Conservation (phyloP, 768 basidiomycete genomes). For the Amanita phalloides region DNA sequence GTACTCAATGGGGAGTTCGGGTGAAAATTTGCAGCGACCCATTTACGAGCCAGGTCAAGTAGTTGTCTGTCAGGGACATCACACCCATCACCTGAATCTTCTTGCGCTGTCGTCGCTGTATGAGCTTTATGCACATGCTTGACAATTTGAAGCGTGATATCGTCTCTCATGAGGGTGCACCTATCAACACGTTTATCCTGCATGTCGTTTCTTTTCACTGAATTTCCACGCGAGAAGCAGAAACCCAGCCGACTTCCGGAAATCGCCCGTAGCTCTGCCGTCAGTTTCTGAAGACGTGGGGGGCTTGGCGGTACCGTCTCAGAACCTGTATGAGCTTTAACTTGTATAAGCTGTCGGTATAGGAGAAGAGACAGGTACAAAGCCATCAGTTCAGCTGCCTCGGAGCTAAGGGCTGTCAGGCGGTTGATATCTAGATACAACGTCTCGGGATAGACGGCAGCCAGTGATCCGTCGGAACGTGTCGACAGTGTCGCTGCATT, state of each 20-base stretch:
- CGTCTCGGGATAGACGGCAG: constrained; percentile 57
- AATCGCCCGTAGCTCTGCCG: constrained; percentile 69
- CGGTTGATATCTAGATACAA: constrained; percentile 71
- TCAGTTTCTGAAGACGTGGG: constrained; percentile 44
- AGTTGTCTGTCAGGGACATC: constrained; percentile 38
- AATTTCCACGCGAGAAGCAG: constrained; percentile 32
- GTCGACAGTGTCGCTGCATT: constrained; percentile 16
- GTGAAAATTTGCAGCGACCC: constrained; percentile 62
- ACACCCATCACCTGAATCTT: neutral
- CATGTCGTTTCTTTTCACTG: constrained; percentile 14
- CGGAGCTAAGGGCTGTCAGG: constrained; percentile 51
- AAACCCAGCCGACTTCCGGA: constrained; percentile 51
- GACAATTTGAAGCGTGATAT: constrained; percentile 68
- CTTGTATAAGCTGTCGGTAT: constrained; percentile 57
- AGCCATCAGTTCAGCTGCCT: constrained; percentile 64
- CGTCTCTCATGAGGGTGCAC: constrained; percentile 47
- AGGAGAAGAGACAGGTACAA: constrained; percentile 76
- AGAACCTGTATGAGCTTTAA: constrained; percentile 25
- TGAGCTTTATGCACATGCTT: constrained; percentile 48
- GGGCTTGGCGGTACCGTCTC: constrained; percentile 4
- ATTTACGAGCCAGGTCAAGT: constrained; percentile 53
- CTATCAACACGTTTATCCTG: constrained; percentile 31
- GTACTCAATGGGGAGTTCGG: constrained; percentile 44
- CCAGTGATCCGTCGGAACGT: constrained; percentile 15
- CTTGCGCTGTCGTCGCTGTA: constrained; percentile 7